A percentile compares a stretch with the other conserved stretches of the same genome.
phyloP scores from a whole-genome alignment of 2,329 filamentous ascomycete genomes.

The Cercospora sesami region DNA sequence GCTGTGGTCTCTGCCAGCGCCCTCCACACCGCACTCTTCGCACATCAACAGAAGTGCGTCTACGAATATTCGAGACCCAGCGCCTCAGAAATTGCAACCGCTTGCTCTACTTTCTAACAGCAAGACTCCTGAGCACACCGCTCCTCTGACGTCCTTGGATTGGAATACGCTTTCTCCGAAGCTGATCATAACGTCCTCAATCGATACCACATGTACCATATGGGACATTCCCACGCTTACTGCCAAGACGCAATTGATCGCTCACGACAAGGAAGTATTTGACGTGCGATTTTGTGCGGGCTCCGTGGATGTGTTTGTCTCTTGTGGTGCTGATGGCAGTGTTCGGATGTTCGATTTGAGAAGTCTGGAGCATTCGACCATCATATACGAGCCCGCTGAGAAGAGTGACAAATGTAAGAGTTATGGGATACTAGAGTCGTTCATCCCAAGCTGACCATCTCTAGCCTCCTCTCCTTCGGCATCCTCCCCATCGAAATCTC shows the following conservation, averaged over 20 bases:
- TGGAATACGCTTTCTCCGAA: conserved; percentile 98
- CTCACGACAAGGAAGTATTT: conserved; percentile 98
- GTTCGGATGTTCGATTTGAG: conserved; percentile 98
- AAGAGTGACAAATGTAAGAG: conserved; percentile 62
- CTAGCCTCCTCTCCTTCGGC: conserved; percentile 47
- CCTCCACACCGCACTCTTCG: conserved; percentile 43
- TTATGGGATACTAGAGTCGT: background rate
- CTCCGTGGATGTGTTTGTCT: conserved; percentile 97
- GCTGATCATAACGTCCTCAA: conserved; percentile 96
- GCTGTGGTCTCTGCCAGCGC: conserved; percentile 80
- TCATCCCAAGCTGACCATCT: background rate
- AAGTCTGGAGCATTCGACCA: conserved; percentile 95
- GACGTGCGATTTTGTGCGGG: conserved; percentile 98
- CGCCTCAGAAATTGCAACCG: conserved; percentile 80
- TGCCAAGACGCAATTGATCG: conserved; percentile 96
- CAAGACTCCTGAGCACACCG: conserved; percentile 97
- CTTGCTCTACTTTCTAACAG: conserved; percentile 93
- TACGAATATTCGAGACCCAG: conserved; percentile 59
- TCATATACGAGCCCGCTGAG: conserved; percentile 95
- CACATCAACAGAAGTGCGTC: conserved; percentile 68
- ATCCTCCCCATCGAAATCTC: conserved; percentile 73
- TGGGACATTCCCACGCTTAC: conserved; percentile 99
- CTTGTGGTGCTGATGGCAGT: conserved; percentile 94
- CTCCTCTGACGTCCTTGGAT: conserved; percentile 90
- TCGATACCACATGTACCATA: conserved; percentile 98